These are phyloP conservation scores for Carex pumila DNA, from an alignment of 176 grass and related monocot species.

Conservation along the genomic window DNA sequence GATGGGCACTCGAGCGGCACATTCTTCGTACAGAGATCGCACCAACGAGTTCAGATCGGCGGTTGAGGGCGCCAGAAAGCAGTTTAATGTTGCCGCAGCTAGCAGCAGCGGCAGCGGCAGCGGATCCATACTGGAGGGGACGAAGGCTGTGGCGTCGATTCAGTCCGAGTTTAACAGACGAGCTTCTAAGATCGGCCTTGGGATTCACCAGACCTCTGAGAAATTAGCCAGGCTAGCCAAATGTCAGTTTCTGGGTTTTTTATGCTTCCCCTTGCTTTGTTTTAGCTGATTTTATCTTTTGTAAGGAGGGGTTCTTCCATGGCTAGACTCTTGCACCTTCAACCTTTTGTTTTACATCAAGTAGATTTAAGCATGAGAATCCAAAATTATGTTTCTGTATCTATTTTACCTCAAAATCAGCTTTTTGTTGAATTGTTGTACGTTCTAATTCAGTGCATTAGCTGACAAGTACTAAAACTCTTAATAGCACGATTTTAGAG, in stretches of 20 bases:
- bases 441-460: no score
- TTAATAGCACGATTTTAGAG: background rate
- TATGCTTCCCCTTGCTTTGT: background rate
- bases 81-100: conserved; percentile 17
- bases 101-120: conserved; percentile 7
- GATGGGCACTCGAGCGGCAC: conserved; percentile 56
- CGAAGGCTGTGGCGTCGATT: conserved; percentile 29
- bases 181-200: conserved; percentile 83
- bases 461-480: background rate
- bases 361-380: background rate
- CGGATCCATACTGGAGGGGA: conserved; percentile 32
- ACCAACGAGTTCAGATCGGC: conserved; percentile 75
- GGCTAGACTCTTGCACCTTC: background rate
- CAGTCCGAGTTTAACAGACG: conserved; percentile 83
- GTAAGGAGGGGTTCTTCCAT: background rate
- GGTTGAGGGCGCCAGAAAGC: conserved; percentile 61
- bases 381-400: background rate
- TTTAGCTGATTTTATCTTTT: background rate
- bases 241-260: conserved; percentile 27
- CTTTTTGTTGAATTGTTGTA: no score
- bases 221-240: conserved; percentile 84
- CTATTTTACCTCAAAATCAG: background rate
- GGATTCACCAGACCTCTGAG: conserved; percentile 89
- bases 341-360: background rate
- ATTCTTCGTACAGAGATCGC: conserved; percentile 81